Base-by-base conservation (phyloP, 768 basidiomycete genomes). In the Suillus spraguei region DNA sequence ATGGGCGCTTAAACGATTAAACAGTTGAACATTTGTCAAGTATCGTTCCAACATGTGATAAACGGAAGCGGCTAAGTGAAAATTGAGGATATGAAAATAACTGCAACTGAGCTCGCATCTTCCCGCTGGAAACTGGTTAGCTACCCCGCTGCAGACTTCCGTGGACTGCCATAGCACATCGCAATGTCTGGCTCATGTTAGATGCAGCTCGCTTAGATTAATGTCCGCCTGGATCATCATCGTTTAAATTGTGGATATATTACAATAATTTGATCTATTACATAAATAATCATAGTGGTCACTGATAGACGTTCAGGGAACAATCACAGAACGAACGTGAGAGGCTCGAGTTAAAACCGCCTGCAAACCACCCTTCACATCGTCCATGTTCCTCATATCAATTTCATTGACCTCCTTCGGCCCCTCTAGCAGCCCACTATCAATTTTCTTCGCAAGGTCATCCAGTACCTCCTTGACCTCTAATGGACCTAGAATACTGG, bases 391-490 rank as follows among this genome's bases (percentile, higher is more conserved):
- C 39, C 39, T 61, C 42, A 76, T 64, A 33, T 67, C 59, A 2
- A 77, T 68, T 0, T 60, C 50, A 11, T 66, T 69, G 35, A 77
- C 70, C 4, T 60, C 60, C 28, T 66, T 70, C 16, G 76, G 76
- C 9, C 73, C 73, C 24, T 71, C 61, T 13, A 76, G 65, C 11
- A 59, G 44, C 1, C 75, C 76, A 16, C 36, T 47, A 52, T 76
- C 76, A 39, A 77, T 72, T 65, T 76, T 76, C 1, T 52, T 50
- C 10, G 76, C 67, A 20, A 76, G 66, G 28, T 68, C 7, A 46
- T 76, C 76, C 54, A 76, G 33, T 32, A 76, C 69, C 2, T 42
- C 62, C 65, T 77, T 76, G 33, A 75, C 63, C 32, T 74, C 70
- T 1, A 36, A 24, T 8, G 68, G 55, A 24, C 46, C 28, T 2